Conservation (phyloP, 495 filamentous ascomycete genomes). For the Alectoria sarmentosa region DNA sequence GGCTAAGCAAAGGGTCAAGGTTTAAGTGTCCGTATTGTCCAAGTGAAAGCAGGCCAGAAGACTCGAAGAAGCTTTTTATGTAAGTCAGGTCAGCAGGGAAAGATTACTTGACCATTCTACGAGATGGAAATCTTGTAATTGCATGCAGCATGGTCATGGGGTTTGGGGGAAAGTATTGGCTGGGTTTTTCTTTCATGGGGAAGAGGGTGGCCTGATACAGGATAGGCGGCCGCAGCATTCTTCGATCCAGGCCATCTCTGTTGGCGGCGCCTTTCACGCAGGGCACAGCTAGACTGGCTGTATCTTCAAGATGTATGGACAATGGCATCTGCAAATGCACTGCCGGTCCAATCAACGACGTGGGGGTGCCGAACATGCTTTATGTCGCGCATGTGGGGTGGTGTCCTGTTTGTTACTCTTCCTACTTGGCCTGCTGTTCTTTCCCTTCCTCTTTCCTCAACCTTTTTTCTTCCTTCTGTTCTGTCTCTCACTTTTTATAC, state of each 20-base stretch:
- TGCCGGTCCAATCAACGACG: slow-evolving; percentile 18
- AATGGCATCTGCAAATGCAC: slow-evolving; percentile 4
- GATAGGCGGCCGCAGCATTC: neutral
- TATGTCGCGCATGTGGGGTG: slow-evolving; percentile 16
- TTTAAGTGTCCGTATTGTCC: slow-evolving; percentile 99
- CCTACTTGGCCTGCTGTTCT: neutral
- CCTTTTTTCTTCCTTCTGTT: neutral
- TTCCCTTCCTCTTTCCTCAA: slow-evolving; percentile 1
- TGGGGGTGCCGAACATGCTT: slow-evolving; percentile 8
- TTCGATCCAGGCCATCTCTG: slow-evolving; percentile 9
- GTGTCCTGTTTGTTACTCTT: neutral
- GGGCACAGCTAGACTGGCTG: slow-evolving; percentile 1
- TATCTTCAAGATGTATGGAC: slow-evolving; percentile 11
- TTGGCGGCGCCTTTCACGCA: slow-evolving; percentile 9
- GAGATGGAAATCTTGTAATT: slow-evolving; percentile 2
- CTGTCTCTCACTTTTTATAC: neutral
- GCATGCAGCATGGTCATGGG: slow-evolving; percentile 15
- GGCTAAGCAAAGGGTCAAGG: slow-evolving; percentile 65
- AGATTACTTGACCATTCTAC: slow-evolving; percentile 6
- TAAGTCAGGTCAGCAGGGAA: slow-evolving; percentile 21
- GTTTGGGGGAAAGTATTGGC: slow-evolving; percentile 1
- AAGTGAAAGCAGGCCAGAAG: slow-evolving; percentile 64
- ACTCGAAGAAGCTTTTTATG: slow-evolving; percentile 68
- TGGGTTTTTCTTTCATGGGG: slow-evolving; percentile 13
- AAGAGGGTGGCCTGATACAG: neutral